phyloP scores from a whole-genome alignment of 441 rosid species.

The Theobroma grandiflorum region DNA sequence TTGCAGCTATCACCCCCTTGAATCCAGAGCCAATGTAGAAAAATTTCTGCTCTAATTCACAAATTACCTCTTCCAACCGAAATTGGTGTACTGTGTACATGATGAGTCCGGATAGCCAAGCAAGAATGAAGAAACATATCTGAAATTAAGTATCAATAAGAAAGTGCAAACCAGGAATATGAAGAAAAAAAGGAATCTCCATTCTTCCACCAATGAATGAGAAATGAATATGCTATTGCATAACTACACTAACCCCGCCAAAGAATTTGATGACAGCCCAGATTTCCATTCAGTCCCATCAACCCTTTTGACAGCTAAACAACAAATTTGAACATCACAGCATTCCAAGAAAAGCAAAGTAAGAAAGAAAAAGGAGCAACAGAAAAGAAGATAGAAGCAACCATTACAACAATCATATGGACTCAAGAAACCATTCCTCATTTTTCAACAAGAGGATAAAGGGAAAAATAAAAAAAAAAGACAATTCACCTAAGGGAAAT shows the following conservation, averaged over 20 bases:
- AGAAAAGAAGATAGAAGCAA: background rate
- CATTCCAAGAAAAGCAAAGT: background rate
- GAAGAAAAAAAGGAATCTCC: background rate
- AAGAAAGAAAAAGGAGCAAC: background rate
- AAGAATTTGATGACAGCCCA: slow-evolving; percentile 14
- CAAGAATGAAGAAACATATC: background rate
- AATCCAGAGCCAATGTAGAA: background rate
- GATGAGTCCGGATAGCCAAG: background rate
- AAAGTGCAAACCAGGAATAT: background rate
- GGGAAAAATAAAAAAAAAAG: background rate
- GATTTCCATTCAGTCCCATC: slow-evolving; percentile 18
- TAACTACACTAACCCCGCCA: background rate
- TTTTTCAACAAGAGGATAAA: background rate
- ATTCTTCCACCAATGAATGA: background rate
- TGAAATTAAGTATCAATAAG: background rate
- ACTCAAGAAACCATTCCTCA: background rate
- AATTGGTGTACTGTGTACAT: background rate
- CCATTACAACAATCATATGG: background rate
- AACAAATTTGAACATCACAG: background rate
- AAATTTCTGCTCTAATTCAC: background rate
- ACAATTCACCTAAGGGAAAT: background rate
- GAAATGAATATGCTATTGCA: background rate
- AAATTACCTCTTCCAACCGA: background rate
- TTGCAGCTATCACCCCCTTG: background rate
- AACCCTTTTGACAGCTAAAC: background rate